Evolutionary conservation across 1,284 basidiomycete genomes (phyloP), one percentile per base, ranked within the genome.

Genomic region (Psilocybe mexicana): DNA sequence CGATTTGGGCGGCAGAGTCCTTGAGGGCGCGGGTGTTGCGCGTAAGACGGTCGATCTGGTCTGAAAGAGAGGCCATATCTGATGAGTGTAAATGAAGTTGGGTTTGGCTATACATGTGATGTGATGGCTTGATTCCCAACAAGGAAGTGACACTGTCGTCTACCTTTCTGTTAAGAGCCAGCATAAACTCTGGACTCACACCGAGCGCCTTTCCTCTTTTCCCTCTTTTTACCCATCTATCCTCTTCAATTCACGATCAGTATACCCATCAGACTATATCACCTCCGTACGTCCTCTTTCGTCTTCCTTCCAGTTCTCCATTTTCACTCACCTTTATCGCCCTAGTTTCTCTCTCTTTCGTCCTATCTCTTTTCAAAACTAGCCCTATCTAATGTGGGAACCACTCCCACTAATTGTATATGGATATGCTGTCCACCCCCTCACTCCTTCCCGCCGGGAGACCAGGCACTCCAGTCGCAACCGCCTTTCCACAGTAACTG

Each of bases 371-470:
- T 43, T 43, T 57, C 50, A 54, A 47, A 52, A 38, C 43, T 33
- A 50, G 40, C 48, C 59, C 51, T 43, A 48, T 48, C 51, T 65
- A 66, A 83, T 86, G 67, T 92, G 90, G 90, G 88, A 92, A 65
- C 90, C 90, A 26, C 79, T 92, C 43, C 87, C 89, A 1, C 79
- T 87, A 73, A 90, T 93, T 66, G 81, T 91, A 28, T 93, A 93
- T 70, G 90, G 91, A 49, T 92, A 92, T 73, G 90, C 90, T 23
- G 82, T 90, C 58, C 89, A 93, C 64, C 89, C 90, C 7, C 80
- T 93, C 43, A 81, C 84, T 1, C 87, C 88, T 3, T 85, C 85
- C 55, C 86, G 87, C 61, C 80, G 88, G 50, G 88, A 92, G 66
- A 88, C 87, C 30, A 80, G 86, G 57, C 76, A 85, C 47, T 88